Percentiles rank a stretch among this genome's conserved stretches.
These are phyloP conservation scores for Coffea canephora DNA, from an alignment of 257 asterid species.

Conservation along the genomic window DNA sequence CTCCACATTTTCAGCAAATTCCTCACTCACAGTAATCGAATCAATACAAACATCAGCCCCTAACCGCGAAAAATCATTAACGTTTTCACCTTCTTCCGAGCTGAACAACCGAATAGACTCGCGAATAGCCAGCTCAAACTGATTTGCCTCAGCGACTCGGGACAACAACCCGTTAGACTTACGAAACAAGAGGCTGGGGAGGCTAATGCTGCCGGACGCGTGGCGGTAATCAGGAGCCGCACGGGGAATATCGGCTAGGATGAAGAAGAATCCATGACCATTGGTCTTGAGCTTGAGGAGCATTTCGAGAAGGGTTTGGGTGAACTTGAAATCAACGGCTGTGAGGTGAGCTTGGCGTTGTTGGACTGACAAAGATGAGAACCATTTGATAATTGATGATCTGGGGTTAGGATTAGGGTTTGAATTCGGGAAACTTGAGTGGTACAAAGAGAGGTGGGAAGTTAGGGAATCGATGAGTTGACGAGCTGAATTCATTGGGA, in stretches of 20 bases:
- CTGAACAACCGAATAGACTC: constrained; percentile 59
- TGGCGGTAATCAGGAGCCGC: neutral
- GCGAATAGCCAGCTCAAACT: constrained; percentile 45
- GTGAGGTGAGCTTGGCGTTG: constrained; percentile 90
- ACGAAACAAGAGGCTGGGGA: constrained; percentile 79
- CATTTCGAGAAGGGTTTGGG: constrained; percentile 64
- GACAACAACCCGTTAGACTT: constrained; percentile 65
- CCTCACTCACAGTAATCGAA: constrained; percentile 57
- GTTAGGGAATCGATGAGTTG: constrained; percentile 75
- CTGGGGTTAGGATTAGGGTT: constrained; percentile 37
- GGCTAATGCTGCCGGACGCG: constrained; percentile 28
- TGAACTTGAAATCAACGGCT: constrained; percentile 45
- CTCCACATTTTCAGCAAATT: constrained; percentile 54
- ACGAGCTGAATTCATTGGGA: constrained; percentile 49
- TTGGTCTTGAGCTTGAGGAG: constrained; percentile 41
- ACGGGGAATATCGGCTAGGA: constrained; percentile 74
- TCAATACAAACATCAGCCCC: constrained; percentile 38
- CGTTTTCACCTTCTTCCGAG: constrained; percentile 65
- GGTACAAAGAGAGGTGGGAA: constrained; percentile 80
- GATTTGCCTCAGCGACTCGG: constrained; percentile 45
- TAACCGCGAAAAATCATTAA: constrained; percentile 19
- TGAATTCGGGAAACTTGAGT: constrained; percentile 35
- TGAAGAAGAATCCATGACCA: constrained; percentile 66
- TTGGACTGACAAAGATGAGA: constrained; percentile 64
- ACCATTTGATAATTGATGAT: constrained; percentile 77